These are phyloP conservation scores for Acaromyces ingoldii DNA, from an alignment of 1,284 basidiomycete species.

Conservation along the genomic window DNA sequence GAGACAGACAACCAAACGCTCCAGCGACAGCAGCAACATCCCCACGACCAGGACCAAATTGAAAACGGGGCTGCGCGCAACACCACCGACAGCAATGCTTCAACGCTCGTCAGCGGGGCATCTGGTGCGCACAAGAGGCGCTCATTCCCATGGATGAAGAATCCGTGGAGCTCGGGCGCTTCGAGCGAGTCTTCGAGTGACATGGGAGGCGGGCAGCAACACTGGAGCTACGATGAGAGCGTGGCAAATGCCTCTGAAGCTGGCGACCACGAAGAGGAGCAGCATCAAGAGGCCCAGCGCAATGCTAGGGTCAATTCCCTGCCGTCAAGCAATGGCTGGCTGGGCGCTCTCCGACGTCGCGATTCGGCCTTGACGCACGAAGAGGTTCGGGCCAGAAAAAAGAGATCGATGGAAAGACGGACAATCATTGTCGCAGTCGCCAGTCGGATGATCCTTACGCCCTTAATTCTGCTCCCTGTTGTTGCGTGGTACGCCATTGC, in stretches of 20 bases:
- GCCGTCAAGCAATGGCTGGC: not conserved
- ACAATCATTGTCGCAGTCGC: constrained; percentile 74
- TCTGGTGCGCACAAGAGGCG: not conserved
- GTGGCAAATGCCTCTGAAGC: not conserved
- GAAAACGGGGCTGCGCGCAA: not conserved
- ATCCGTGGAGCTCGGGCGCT: constrained; percentile 28
- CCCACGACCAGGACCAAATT: not conserved
- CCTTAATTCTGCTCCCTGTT: constrained; percentile 60
- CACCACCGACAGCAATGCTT: not conserved
- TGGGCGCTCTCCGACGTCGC: not conserved
- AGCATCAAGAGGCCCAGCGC: not conserved
- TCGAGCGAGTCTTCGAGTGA: constrained; percentile 3
- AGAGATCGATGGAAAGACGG: constrained; percentile 54
- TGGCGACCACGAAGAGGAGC: not conserved
- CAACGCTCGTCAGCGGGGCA: not conserved
- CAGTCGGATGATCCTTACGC: constrained; percentile 79
- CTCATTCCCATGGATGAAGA: constrained; percentile 24
- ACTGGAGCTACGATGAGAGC: too few species aligned
- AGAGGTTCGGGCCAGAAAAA: constrained; percentile 2
- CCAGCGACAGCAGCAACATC: not conserved
- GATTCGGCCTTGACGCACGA: constrained; percentile 13
- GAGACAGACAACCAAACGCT: not conserved
- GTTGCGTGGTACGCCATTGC: constrained; percentile 36
- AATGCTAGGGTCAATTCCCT: not conserved
- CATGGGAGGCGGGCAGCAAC: not conserved